A percentile compares a stretch with the other conserved stretches of the same genome.
These are phyloP conservation scores for Linum trigynum DNA, from an alignment of 345 rosid genomes.

Conservation along the genomic window DNA sequence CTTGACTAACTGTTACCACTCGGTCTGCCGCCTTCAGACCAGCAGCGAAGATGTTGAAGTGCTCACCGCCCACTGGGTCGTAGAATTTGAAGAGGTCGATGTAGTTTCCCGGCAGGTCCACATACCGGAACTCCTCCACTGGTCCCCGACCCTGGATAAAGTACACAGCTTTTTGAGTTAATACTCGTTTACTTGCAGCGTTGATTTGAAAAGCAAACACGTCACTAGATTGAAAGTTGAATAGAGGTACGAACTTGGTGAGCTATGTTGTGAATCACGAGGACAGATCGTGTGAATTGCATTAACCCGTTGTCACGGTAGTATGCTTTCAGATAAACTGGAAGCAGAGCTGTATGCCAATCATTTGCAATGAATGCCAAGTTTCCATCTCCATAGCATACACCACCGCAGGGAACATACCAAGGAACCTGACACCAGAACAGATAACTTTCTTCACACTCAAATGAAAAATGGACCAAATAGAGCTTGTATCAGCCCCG, in stretches of 20 bases:
- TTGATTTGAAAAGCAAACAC: too few species aligned
- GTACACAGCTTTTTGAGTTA: neutral
- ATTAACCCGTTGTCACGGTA: constrained; percentile 82
- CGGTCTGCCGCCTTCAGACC: constrained; percentile 93
- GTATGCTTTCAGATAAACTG: constrained; percentile 84
- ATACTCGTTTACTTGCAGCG: neutral
- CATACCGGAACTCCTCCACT: constrained; percentile 48
- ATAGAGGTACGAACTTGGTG: constrained; percentile 58
- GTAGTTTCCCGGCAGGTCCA: constrained; percentile 61
- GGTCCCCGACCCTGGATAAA: constrained; percentile 85
- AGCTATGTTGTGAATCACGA: constrained; percentile 89
- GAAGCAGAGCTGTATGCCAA: constrained; percentile 96
- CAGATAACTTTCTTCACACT: neutral
- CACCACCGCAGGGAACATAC: constrained; percentile 94
- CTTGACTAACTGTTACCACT: constrained; percentile 82
- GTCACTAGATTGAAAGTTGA: too few species aligned
- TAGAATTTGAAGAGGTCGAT: constrained; percentile 61
- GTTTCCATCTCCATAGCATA: constrained; percentile 96
- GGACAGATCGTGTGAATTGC: constrained; percentile 67
- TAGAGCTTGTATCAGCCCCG: neutral
- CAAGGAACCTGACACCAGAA: constrained; percentile 70
- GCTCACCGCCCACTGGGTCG: constrained; percentile 94
- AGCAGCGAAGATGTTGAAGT: constrained; percentile 81
- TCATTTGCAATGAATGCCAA: constrained; percentile 93
- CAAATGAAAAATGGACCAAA: constrained; percentile 5